phyloP scores from a whole-genome alignment of 2,329 filamentous ascomycete species.

The Fusarium dimerum region DNA sequence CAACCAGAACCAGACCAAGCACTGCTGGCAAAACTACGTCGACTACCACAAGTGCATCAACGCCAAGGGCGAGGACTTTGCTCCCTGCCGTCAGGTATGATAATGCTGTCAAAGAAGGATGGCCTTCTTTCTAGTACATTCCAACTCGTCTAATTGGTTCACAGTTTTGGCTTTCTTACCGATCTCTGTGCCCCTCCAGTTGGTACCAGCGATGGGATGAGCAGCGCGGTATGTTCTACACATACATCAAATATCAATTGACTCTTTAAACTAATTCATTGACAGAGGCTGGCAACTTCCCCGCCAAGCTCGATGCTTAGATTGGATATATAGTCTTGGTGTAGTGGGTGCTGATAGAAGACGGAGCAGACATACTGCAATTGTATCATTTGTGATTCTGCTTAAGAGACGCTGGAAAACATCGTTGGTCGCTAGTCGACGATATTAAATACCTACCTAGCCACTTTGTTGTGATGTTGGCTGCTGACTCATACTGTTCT shows the following conservation, averaged over 20 bases:
- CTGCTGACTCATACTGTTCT: slow-evolving; percentile 9
- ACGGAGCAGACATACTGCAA: slow-evolving; percentile 37
- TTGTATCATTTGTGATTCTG: slow-evolving; percentile 39
- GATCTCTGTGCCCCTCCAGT: slow-evolving; percentile 92
- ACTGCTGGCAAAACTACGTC: slow-evolving; percentile 99
- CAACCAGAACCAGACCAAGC: slow-evolving; percentile 98
- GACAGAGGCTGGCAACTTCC: slow-evolving; percentile 68
- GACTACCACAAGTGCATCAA: slow-evolving; percentile 99
- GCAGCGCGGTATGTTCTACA: slow-evolving; percentile 75
- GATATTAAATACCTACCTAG: slow-evolving; percentile 3
- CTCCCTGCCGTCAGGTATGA: slow-evolving; percentile 89
- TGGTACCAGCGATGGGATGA: slow-evolving; percentile 97
- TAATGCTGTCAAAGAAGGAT: not conserved
- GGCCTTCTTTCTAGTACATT: not conserved
- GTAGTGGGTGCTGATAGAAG: slow-evolving; percentile 31
- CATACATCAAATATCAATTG: not conserved
- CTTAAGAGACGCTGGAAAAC: slow-evolving; percentile 29
- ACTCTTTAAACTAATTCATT: slow-evolving; percentile 30
- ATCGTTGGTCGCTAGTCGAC: slow-evolving; percentile 21
- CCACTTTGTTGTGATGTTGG: slow-evolving; percentile 10
- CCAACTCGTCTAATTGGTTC: slow-evolving; percentile 18
- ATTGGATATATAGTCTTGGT: slow-evolving; percentile 24
- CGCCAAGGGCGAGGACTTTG: slow-evolving; percentile 98
- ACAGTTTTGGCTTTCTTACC: slow-evolving; percentile 95
- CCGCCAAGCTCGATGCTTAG: slow-evolving; percentile 64